Evolutionary conservation across 345 rosid species (phyloP), one percentile per base, ranked within the genome.

Genomic region (Anacardium occidentale): DNA sequence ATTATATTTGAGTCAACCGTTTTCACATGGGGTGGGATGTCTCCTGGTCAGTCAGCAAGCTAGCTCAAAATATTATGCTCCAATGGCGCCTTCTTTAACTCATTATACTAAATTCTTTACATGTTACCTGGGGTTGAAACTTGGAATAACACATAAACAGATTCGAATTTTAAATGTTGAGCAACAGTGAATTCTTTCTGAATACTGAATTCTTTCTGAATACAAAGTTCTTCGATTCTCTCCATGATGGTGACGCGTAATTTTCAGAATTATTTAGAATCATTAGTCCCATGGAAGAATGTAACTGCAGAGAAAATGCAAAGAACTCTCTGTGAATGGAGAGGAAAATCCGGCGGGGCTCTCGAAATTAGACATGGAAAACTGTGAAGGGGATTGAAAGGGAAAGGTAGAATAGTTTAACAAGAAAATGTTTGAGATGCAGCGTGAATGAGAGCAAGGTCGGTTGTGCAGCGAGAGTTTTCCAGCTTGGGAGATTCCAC

Each of bases 21-120:
- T 72, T 53, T 79, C 71, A 70, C 68, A 70, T 75, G 70, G 55
- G 66, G 51, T 57, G 74, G 50, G 73, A 71, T 77, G 70, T 57
- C 81, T 65, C 68, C 56, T 78, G 62, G 64, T 76, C 80, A 66
- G 55, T 79, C 64, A 68, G 66, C 68, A 63, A 61, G 44, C 66
- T 57, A 24, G 51, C 29, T 78, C 74, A 58, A 78, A 62, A 48
- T 60, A 42, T 70, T 50, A 71, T 62, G 68, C 71, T 75, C 62
- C 65, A 52, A 79, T 67, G 47, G 63, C 62, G 25, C 60, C 29
- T 9, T 59, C 2, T 44, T 50, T 63, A 45, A 42, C 53, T 48
- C 54, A 24, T 42, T 51, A 6, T 37, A 37, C 42, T 37, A 37
- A 29, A 29, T 29, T 29, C 32, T 29, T 29, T 29, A 29, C 3